Percentiles rank a stretch among this genome's conserved stretches.
Evolutionary conservation across 2,329 filamentous ascomycete genomes (phyloP).

Genomic region (Pseudogymnoascus verrucosus): DNA sequence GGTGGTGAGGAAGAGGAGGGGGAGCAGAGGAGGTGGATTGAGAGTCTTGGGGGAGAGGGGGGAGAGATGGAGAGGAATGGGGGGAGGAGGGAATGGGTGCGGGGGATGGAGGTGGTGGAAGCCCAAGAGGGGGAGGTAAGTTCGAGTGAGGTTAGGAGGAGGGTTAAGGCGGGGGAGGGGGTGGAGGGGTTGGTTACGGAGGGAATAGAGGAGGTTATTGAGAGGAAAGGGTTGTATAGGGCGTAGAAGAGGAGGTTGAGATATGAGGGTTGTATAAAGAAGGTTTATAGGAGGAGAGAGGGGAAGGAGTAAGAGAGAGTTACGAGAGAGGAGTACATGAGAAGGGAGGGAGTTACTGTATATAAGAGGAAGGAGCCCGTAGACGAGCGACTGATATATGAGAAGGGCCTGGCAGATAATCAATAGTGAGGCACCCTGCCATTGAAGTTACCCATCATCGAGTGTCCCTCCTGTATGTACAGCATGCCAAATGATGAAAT

Average conservation of each 20-base stretch:
- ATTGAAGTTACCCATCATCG: not conserved
- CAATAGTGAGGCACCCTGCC: not conserved
- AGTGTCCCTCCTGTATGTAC: not conserved
- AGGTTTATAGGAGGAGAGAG: slow-evolving; percentile 14
- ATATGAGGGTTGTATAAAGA: slow-evolving; percentile 15
- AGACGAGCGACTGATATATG: not conserved
- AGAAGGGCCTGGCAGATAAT: not conserved
- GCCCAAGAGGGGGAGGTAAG: slow-evolving; percentile 38
- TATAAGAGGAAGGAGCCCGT: not conserved
- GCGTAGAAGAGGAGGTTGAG: no score
- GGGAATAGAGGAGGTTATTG: slow-evolving; percentile 51
- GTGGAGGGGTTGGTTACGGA: slow-evolving; percentile 48
- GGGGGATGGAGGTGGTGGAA: slow-evolving; percentile 51
- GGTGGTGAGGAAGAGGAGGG: slow-evolving; percentile 48
- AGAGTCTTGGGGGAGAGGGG: slow-evolving; percentile 17
- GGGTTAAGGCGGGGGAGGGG: slow-evolving; percentile 38
- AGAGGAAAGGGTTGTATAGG: slow-evolving; percentile 47
- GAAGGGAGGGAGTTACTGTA: not conserved
- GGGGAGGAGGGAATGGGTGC: slow-evolving; percentile 50
- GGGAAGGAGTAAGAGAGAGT: not conserved
- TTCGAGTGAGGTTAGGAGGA: slow-evolving; percentile 54
- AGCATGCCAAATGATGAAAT: not conserved
- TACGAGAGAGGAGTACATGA: no score
- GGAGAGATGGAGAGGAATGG: slow-evolving; percentile 44
- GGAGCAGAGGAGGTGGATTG: slow-evolving; percentile 44